These are phyloP conservation scores for Microstegium vimineum DNA, from an alignment of 176 grass and related monocot genomes.

Conservation along the genomic window DNA sequence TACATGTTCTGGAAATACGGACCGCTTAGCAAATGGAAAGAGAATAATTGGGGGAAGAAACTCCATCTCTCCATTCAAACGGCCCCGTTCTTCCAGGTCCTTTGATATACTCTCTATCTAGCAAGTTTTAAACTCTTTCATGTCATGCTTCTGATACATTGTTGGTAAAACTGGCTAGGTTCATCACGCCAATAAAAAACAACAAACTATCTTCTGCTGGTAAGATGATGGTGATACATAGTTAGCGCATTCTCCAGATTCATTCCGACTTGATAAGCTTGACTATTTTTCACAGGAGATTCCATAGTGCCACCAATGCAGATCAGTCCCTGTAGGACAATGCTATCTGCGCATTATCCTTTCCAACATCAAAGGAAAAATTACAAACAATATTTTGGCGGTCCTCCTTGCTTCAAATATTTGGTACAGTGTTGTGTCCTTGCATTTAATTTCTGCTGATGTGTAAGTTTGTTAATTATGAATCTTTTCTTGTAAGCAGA, in stretches of 20 bases:
- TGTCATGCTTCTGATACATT: slow-evolving; percentile 43
- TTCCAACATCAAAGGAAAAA: slow-evolving; percentile 62
- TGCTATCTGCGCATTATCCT: slow-evolving; percentile 62
- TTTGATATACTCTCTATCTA: slow-evolving; percentile 37
- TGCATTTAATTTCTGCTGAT: slow-evolving; percentile 27
- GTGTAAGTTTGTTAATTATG: slow-evolving; percentile 7
- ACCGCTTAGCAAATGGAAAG: slow-evolving; percentile 43
- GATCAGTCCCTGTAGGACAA: slow-evolving; percentile 40
- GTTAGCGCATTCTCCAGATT: slow-evolving; percentile 11
- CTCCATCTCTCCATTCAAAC: slow-evolving; percentile 78
- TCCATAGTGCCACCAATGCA: slow-evolving; percentile 53
- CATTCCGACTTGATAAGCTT: slow-evolving; percentile 28
- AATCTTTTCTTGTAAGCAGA: slow-evolving; percentile 35
- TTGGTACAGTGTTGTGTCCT: slow-evolving; percentile 39
- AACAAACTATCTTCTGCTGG: slow-evolving; percentile 41
- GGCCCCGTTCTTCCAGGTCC: slow-evolving; percentile 78
- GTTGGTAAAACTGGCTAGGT: slow-evolving; percentile 68
- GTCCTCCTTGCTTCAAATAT: slow-evolving; percentile 38
- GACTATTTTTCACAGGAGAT: slow-evolving; percentile 49
- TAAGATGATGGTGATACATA: slow-evolving; percentile 39
- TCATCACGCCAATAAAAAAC: slow-evolving; percentile 69
- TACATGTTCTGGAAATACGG: slow-evolving; percentile 34
- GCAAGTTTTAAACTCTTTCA: slow-evolving; percentile 44
- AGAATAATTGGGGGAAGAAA: slow-evolving; percentile 55
- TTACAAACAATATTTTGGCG: slow-evolving; percentile 68